These are phyloP conservation scores for Triticum monococcum DNA, from an alignment of 176 grass and related monocot species.

Conservation along the genomic window DNA sequence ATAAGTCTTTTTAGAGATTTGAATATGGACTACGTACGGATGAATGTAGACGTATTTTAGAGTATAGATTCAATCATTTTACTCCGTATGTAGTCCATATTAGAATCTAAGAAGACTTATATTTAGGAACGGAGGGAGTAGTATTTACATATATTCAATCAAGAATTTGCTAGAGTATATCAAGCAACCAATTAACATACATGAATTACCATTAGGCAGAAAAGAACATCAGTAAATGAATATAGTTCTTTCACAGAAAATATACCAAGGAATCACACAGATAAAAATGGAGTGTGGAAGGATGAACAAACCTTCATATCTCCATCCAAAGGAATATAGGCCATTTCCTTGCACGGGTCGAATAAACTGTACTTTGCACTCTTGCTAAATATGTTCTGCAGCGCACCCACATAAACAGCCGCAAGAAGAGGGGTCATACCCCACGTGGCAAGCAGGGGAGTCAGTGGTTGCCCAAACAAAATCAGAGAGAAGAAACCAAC, in stretches of 20 bases:
- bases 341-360: conserved; percentile 97
- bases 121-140: no score
- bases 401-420: conserved; percentile 77
- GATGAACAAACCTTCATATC: conserved; percentile 79
- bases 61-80: no score
- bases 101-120: no score
- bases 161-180: neutral
- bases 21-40: no score
- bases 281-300: neutral
- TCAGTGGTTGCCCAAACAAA: conserved; percentile 70
- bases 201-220: neutral
- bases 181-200: neutral
- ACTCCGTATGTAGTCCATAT: no score
- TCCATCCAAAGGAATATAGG: conserved; percentile 88
- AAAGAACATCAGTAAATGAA: neutral
- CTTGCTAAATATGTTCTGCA: conserved; percentile 97
- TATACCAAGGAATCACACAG: neutral
- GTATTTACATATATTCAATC: neutral
- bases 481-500: conserved; percentile 83
- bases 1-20: no score
- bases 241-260: neutral
- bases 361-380: conserved; percentile 96
- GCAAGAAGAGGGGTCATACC: conserved; percentile 83
- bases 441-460: conserved; percentile 59
- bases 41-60: no score